Evolutionary conservation across 179 eudicot genomes (phyloP), one percentile per base, ranked within the genome.

Genomic region (Beta corolliflora): DNA sequence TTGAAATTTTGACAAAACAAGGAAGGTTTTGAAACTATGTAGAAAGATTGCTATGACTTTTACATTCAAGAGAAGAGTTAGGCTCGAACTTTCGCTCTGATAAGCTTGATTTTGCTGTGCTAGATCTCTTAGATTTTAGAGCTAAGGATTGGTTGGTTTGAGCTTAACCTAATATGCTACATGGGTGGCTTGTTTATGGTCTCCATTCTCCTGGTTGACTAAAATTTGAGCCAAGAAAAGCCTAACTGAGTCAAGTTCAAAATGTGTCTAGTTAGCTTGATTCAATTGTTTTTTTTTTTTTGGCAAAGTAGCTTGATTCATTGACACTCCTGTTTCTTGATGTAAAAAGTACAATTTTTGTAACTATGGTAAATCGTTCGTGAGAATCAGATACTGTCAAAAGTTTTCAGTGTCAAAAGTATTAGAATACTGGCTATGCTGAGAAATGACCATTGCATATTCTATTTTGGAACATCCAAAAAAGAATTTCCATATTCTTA

Each of bases 91-190:
- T 15, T 25, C 5, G 18, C 21, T 73, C 45, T 23, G 60, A 72
- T 72, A 12, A n/a, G 31, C 18, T 21, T 11, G 3, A 50, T 52
- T 3, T 53, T 53, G 18, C 29, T 73, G 10, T 7, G 55, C 4
- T 70, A 18, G 53, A 44, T 15, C 73, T 45, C 12, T 2, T 3
- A 2, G 18, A 67, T 1, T 67, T 36, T 19, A 31, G n/a, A 11
- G 68, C 68, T 13, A 67, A 25, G 36, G 12, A 65, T 65, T 31
- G 71, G 71, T 10, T 67, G 69, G 69, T 14, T 65, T 65, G 69
- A 21, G 69, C 69, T 23, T 29, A 16, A 6, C 23, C 69, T 16
- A 64, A 29, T 21, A 64, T 64, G 31, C 41, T 64, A 15, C 21
- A 12, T 18, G 7, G 21, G 7, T 59, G 64, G 21, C 7, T 59